Evolutionary conservation across 1,284 basidiomycete genomes (phyloP), one percentile per base, ranked within the genome.

Genomic region (Cryptococcus sp.): DNA sequence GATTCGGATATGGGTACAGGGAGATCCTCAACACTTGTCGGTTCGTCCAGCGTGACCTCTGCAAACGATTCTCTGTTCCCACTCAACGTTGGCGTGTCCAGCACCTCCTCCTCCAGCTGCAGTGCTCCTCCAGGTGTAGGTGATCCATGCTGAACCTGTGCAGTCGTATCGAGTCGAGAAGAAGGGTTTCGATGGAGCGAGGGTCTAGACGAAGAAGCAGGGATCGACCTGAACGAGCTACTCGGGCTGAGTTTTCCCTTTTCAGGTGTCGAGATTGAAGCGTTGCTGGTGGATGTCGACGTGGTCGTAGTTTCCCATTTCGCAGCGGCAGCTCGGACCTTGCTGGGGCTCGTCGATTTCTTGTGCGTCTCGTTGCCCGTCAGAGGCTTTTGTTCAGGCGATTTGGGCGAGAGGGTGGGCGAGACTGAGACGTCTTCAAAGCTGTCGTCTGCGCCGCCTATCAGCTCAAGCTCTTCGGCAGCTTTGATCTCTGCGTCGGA

Each of bases 301-400:
- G 23, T 24, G 14, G 38, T 21, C 16, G 41, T n/a, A 28, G 25
- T 54, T 33, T 59, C 62, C 43, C 56, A 60, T 52, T 57, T 53
- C 2, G 60, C 60, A 16, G 63, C 63, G 3, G 57, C 58, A 11
- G 63, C 58, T 47, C 48, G 51, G 22, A 66, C 62, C 51, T 57
- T 59, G 38, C 51, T 59, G 6, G 53, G 49, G n/a, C n/a, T n/a
- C n/a, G n/a, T n/a, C 28, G 28, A 31, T 31, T 31, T 31, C 28
- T 31, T 31, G 7, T 7, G 7, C 7, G 51, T n/a, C 26, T 46
- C 34, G 9, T 18, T 33, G 5, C 24, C 5, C 26, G 41, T 12
- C 11, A 18, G 25, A 6, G 41, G 16, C 26, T 22, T 6, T n/a
- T 21, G 9, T 14, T 12, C 24, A 7, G 42, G 44, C 16, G 51